Base-by-base conservation (phyloP, 2,329 filamentous ascomycete genomes). In the Colletotrichum chrysophilum region DNA sequence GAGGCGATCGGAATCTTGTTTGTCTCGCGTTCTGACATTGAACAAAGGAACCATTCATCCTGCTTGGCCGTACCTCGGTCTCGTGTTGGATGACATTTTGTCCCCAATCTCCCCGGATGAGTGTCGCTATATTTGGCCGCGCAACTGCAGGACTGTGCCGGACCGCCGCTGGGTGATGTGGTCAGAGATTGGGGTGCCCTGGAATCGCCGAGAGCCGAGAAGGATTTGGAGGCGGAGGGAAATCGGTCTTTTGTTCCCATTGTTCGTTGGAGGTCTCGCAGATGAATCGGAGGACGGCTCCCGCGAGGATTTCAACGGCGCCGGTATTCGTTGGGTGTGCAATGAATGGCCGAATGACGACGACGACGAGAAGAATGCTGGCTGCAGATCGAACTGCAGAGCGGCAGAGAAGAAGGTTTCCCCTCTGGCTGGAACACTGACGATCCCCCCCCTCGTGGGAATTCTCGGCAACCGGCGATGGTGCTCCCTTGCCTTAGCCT, bases 1-100 rank as follows among this genome's bases (percentile, higher is more conserved):
- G 21, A 36, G 52, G 48, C 61, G 68, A 67, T 75, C 62, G 14
- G 32, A 73, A 68, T 58, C 16, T 68, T 62, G 73, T 73, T 73
- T 75, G 62, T 64, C 56, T 68, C 66, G 52, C 26, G 48, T 61
- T 30, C 12, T 67, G 62, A 36, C 36, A 12, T 26, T 21, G 65
- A 56, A 75, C 68, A 72, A 72, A 75, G 30, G 30, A 28, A 26
- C 13, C 16, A 21, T 32, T 60, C 30, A 28, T 32, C 43, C 43
- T 60, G 24, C 24, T 69, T 26, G 28, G 55, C 26, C n/a, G 24
- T 36, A 43, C 26, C 34, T 58, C 24, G n/a, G 30, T 21, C 38
- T 24, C 21, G 58, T 69, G 43, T 21, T 52, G n/a, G n/a, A 21
- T 52, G 10, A 13, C 10, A 21, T 52, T 21, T 52, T 52, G n/a